Evolutionary conservation across 495 filamentous ascomycete genomes (phyloP).

Genomic region (Lichenothelia convexa): DNA sequence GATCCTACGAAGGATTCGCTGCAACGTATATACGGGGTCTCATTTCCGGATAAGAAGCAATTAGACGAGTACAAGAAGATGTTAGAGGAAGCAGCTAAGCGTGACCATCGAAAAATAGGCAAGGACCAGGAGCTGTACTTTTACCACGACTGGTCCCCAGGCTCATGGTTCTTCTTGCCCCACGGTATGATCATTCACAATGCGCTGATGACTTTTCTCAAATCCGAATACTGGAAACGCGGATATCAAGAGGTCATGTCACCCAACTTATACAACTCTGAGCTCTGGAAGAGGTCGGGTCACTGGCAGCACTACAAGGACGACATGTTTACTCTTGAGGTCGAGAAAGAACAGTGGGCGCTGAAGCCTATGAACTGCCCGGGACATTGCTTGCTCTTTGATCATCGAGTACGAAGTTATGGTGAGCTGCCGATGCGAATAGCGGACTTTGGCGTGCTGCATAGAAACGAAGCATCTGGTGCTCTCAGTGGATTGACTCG

Average conservation of each 20-base stretch:
- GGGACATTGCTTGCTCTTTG: slow-evolving; percentile 64
- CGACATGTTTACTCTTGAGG: slow-evolving; percentile 86
- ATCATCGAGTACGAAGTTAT: slow-evolving; percentile 63
- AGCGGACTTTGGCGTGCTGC: slow-evolving; percentile 89
- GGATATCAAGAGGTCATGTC: slow-evolving; percentile 90
- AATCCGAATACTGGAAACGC: slow-evolving; percentile 78
- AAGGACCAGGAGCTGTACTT: slow-evolving; percentile 94
- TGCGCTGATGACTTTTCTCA: slow-evolving; percentile 58
- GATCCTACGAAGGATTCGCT: slow-evolving; percentile 83
- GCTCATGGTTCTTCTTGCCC: slow-evolving; percentile 85
- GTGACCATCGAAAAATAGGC: slow-evolving; percentile 80
- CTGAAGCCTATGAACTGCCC: slow-evolving; percentile 99
- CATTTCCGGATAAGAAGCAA: slow-evolving; percentile 90
- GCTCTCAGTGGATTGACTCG: slow-evolving; percentile 78
- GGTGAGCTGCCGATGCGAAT: slow-evolving; percentile 73
- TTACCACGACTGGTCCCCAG: slow-evolving; percentile 81
- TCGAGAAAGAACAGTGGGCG: slow-evolving; percentile 72
- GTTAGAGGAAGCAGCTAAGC: slow-evolving; percentile 87
- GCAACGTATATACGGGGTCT: slow-evolving; percentile 89
- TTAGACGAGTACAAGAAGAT: slow-evolving; percentile 83
- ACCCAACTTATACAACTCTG: slow-evolving; percentile 86
- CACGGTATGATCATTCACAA: slow-evolving; percentile 88
- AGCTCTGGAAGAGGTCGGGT: slow-evolving; percentile 83
- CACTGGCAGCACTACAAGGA: slow-evolving; percentile 94
- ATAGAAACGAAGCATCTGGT: slow-evolving; percentile 87